Evolutionary conservation across 805 yeast genomes (phyloP), one percentile per base, ranked within the genome.

Genomic region (Nakazawaea ishiwadae): DNA sequence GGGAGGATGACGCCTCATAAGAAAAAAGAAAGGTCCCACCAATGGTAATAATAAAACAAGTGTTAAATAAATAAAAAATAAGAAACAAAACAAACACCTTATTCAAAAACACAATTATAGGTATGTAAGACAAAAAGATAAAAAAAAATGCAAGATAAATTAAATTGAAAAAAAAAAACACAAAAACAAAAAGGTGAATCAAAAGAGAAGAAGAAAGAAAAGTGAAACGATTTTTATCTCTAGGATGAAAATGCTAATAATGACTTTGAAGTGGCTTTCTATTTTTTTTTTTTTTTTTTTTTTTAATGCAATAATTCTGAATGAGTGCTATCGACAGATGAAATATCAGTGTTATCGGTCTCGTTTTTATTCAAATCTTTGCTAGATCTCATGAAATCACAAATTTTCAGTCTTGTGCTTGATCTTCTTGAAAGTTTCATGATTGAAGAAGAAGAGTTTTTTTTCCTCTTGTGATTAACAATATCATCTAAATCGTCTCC

Each of bases 401-500:
- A 28, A n/a, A 28, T n/a, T 14, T 28, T 28, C n/a, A 8, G n/a
- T 11, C 15, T 28, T 3, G n/a, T 28, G n/a, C 31, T 28, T 9
- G 15, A 28, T 28, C 31, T 28, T 9, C 11, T 21, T 4, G 27
- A 14, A 20, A 21, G 10, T 23, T 23, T 10, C 10, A 10, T 23
- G 26, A 23, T n/a, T n/a, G 26, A 23, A 23, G 26, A 23, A 23
- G 26, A 7, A 23, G 26, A 10, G 10, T 23, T 23, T 7, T 23
- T 23, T 23, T 23, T 23, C 10, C 26, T 8, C 10, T 23, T 7
- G 26, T n/a, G 30, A 3, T 14, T 17, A 33, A 20, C n/a, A 9
- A 33, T 15, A 9, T 20, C 37, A 4, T 33, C 27, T 11, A 35
- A 10, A n/a, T 35, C 39, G 21, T 27, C 39, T 16, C 39, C 31